Percentiles rank a stretch among this genome's conserved stretches.
These are phyloP conservation scores for Beta macrorhiza DNA, from an alignment of 179 eudicot genomes.

Conservation along the genomic window DNA sequence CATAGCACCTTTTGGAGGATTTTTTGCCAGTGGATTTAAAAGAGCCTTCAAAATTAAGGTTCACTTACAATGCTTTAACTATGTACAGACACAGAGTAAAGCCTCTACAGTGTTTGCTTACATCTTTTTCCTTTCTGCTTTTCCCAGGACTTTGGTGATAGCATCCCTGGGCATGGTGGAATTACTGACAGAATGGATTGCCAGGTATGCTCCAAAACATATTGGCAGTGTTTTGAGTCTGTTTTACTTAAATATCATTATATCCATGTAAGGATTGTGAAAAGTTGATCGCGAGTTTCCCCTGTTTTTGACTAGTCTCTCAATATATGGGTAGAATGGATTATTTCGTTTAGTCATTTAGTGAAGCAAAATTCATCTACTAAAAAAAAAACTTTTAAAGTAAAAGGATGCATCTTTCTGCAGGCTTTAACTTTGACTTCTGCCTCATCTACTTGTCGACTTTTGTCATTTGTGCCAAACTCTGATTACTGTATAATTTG, in stretches of 20 bases:
- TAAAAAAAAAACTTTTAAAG: not conserved
- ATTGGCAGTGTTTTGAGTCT: not conserved
- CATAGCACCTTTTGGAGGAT: constrained; percentile 98
- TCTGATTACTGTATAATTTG: no score
- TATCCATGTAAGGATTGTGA: not conserved
- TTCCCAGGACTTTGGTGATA: constrained; percentile 92
- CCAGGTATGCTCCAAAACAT: constrained; percentile 52
- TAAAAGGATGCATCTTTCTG: not conserved
- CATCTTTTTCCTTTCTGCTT: constrained; percentile 5
- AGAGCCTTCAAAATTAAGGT: constrained; percentile 99
- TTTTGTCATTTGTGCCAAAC: not conserved
- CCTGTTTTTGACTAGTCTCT: not conserved
- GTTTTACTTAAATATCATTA: not conserved
- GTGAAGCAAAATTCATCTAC: not conserved
- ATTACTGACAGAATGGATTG: constrained; percentile 99
- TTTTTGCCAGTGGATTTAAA: constrained; percentile 94
- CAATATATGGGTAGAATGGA: not conserved
- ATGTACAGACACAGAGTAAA: not conserved
- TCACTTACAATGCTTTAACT: constrained; percentile 7
- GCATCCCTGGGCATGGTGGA: constrained; percentile 99
- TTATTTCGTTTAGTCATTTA: not conserved
- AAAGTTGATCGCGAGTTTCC: not conserved
- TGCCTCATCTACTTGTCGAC: not conserved
- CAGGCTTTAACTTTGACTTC: not conserved
- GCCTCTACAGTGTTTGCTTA: not conserved